Evolutionary conservation across 1,284 basidiomycete genomes (phyloP).

Genomic region (Apiotrichum domesticum): DNA sequence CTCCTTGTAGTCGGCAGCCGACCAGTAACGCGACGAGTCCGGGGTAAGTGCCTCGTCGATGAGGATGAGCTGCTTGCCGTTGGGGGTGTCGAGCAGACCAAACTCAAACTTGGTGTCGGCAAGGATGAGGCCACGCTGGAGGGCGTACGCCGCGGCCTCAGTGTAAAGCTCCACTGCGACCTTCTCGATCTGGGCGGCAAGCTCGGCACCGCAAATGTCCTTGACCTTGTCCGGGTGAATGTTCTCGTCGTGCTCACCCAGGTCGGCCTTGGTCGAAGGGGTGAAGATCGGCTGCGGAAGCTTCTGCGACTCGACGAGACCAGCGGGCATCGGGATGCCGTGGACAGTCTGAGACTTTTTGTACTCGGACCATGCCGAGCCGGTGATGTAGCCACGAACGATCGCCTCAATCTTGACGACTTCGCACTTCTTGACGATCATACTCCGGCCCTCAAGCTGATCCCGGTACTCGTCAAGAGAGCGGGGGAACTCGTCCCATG

Average conservation of each 20-base stretch:
- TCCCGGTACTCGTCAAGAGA: conserved; percentile 56
- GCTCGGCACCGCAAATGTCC: conserved; percentile 47
- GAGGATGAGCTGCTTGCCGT: conserved; percentile 62
- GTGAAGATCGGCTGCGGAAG: conserved; percentile 84
- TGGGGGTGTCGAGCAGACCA: conserved; percentile 54
- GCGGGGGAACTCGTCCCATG: conserved; percentile 63
- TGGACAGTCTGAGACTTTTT: conserved; percentile 82
- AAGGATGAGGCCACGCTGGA: conserved; percentile 78
- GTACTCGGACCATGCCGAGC: conserved; percentile 94
- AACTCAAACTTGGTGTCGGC: conserved; percentile 94
- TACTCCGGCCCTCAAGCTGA: conserved; percentile 73
- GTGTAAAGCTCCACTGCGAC: conserved; percentile 46
- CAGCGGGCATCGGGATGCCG: conserved; percentile 68
- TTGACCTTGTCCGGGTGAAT: conserved; percentile 76
- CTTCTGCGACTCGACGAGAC: conserved; percentile 78
- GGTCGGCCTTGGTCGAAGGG: conserved; percentile 94
- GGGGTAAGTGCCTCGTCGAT: conserved; percentile 96
- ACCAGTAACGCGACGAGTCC: conserved; percentile 97
- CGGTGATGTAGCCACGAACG: conserved; percentile 91
- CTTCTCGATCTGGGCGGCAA: conserved; percentile 44
- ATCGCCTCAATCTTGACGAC: conserved; percentile 96
- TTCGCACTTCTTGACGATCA: conserved; percentile 85
- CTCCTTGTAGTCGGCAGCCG: conserved; percentile 63
- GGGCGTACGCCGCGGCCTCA: conserved; percentile 72
- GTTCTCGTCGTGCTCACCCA: conserved; percentile 94